Conservation (phyloP, 1,284 basidiomycete species). For the Irpex lacteus region DNA sequence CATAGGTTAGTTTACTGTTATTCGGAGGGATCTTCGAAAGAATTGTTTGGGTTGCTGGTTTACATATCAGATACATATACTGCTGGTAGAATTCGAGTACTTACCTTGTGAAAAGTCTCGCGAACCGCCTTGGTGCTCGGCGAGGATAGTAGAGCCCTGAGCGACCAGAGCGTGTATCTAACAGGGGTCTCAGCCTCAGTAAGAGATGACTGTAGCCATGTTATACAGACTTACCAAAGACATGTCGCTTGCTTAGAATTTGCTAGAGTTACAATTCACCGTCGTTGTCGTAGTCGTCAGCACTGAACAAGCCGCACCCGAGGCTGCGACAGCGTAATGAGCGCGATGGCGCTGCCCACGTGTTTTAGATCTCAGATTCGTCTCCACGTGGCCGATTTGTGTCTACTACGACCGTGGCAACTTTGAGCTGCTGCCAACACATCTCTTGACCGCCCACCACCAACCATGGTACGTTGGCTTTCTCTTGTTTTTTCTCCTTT, state of each 20-base stretch:
- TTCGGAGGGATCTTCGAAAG: slow-evolving; percentile 93
- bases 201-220: no score
- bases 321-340: neutral
- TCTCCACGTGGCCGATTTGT: slow-evolving; percentile 11
- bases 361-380: neutral
- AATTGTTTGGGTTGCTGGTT: slow-evolving; percentile 83
- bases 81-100: slow-evolving; percentile 12
- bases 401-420: slow-evolving; percentile 8
- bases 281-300: slow-evolving; percentile 10
- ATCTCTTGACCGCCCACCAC: slow-evolving; percentile 19
- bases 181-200: neutral
- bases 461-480: slow-evolving; percentile 26
- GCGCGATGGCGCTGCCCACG: neutral
- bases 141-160: slow-evolving; percentile 75
- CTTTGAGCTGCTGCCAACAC: slow-evolving; percentile 25
- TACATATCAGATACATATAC: slow-evolving; percentile 3
- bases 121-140: slow-evolving; percentile 77
- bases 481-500: neutral
- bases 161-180: slow-evolving; percentile 88
- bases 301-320: no score
- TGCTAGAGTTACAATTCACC: neutral
- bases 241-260: neutral
- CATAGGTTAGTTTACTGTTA: slow-evolving; percentile 93
- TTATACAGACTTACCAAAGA: neutral
- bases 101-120: slow-evolving; percentile 85